phyloP scores from a whole-genome alignment of 2,329 filamentous ascomycete species.

The Thelonectria olida region DNA sequence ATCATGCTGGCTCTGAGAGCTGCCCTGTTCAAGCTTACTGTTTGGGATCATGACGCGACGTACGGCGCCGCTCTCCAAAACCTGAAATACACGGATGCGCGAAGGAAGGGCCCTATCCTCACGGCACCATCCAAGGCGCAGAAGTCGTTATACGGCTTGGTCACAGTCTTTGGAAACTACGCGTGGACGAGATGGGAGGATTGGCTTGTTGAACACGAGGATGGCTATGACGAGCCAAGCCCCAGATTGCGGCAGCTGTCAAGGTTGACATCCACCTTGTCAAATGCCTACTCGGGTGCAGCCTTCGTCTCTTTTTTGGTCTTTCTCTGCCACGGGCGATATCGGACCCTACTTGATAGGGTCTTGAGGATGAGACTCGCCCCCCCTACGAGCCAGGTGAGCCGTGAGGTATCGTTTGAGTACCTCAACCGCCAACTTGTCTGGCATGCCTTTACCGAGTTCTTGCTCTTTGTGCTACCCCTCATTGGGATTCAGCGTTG shows the following conservation, averaged over 20 bases:
- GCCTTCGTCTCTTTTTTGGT: constrained; percentile 88
- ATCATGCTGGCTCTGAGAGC: constrained; percentile 81
- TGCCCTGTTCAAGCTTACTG: constrained; percentile 89
- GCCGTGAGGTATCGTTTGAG: constrained; percentile 93
- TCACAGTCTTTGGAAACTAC: constrained; percentile 89
- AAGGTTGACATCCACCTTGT: constrained; percentile 72
- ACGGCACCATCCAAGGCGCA: constrained; percentile 81
- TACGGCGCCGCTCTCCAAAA: constrained; percentile 96
- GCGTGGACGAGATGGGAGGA: constrained; percentile 93
- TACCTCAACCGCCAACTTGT: constrained; percentile 97
- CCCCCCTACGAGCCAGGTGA: constrained; percentile 84
- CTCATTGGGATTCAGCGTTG: constrained; percentile 94
- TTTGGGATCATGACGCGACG: constrained; percentile 96
- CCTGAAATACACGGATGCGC: constrained; percentile 86
- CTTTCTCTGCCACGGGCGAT: constrained; percentile 90
- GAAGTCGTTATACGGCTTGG: constrained; percentile 82
- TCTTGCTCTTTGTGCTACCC: constrained; percentile 95
- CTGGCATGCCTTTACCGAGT: constrained; percentile 99
- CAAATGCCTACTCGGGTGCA: constrained; percentile 81
- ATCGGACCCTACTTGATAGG: constrained; percentile 89
- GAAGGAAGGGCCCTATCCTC: constrained; percentile 68
- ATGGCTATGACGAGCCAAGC: constrained; percentile 73
- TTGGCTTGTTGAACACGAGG: constrained; percentile 80
- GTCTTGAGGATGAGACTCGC: constrained; percentile 85
- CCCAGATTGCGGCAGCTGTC: constrained; percentile 66